These are phyloP conservation scores for Ostreobium quekettii DNA, from an alignment of 139 green algal genomes.

Conservation along the genomic window DNA sequence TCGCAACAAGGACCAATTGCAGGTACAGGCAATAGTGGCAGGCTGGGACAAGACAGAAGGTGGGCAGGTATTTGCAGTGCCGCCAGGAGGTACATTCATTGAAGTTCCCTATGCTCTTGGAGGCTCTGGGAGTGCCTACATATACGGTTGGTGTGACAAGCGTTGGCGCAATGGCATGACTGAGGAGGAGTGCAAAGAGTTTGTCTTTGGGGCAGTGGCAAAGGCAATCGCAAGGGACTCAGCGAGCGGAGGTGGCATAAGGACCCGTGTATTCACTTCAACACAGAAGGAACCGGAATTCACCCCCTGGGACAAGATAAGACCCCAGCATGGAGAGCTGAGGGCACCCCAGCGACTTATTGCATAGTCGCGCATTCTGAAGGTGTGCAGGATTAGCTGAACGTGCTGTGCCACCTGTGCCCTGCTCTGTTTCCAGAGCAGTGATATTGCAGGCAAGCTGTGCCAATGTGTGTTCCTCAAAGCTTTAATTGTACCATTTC, in stretches of 20 bases:
- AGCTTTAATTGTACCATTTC: no score
- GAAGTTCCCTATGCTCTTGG: constrained; percentile 60
- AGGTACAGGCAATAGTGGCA: constrained; percentile 23
- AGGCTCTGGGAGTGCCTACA: constrained; percentile 82
- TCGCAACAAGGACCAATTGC: constrained; percentile 73
- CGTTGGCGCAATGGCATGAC: constrained; percentile 68
- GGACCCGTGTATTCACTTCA: constrained; percentile 61
- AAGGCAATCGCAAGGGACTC: constrained; percentile 81
- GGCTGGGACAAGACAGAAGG: constrained; percentile 55
- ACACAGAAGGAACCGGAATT: constrained; percentile 52
- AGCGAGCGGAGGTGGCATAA: constrained; percentile 70
- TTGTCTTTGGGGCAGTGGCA: constrained; percentile 61
- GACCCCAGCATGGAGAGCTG: constrained; percentile 29
- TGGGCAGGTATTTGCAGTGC: constrained; percentile 66
- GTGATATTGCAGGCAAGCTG: neutral
- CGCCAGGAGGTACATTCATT: constrained; percentile 54
- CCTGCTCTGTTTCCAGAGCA: neutral
- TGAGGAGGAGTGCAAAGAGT: constrained; percentile 59
- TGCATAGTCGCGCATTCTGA: neutral
- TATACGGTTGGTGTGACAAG: constrained; percentile 68
- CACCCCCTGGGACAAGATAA: constrained; percentile 34
- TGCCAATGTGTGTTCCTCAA: neutral
- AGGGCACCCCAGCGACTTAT: neutral
- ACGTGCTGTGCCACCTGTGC: neutral
- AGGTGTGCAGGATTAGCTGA: neutral